Percentiles rank a stretch among this genome's conserved stretches.
Evolutionary conservation across 495 filamentous ascomycete genomes (phyloP).

Genomic region (Penicillium simplicissimum): DNA sequence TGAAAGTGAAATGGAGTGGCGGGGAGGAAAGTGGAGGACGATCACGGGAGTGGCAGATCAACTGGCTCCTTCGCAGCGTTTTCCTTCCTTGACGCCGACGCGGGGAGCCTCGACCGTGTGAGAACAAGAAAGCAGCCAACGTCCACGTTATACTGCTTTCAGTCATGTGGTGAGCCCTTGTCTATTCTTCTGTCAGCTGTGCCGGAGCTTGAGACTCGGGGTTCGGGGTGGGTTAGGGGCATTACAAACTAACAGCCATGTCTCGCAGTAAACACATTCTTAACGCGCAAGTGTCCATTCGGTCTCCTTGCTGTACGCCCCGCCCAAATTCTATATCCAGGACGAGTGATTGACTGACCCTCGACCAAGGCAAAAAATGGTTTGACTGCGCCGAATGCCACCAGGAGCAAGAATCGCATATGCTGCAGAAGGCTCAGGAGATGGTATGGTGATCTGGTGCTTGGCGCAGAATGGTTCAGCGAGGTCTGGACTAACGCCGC

Average conservation of each 20-base stretch:
- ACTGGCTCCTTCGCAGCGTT: slow-evolving; percentile 27
- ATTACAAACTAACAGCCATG: slow-evolving; percentile 13
- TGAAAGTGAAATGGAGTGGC: slow-evolving; percentile 24
- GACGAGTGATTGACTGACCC: slow-evolving; percentile 7
- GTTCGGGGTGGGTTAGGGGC: not conserved
- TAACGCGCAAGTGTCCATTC: slow-evolving; percentile 96
- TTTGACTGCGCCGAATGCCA: slow-evolving; percentile 98
- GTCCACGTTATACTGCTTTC: not conserved
- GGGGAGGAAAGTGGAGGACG: slow-evolving; percentile 35
- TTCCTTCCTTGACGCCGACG: slow-evolving; percentile 13
- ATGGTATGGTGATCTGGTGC: slow-evolving; percentile 57
- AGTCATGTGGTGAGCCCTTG: slow-evolving; percentile 34
- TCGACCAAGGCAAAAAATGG: slow-evolving; percentile 78
- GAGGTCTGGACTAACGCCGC: slow-evolving; percentile 3
- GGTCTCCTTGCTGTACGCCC: slow-evolving; percentile 85
- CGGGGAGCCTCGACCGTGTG: slow-evolving; percentile 7
- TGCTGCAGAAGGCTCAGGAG: slow-evolving; percentile 72
- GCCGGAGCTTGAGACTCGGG: not conserved
- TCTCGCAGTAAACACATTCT: slow-evolving; percentile 84
- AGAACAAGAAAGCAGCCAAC: not conserved
- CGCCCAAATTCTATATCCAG: not conserved
- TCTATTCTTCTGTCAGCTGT: slow-evolving; percentile 9
- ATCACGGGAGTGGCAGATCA: slow-evolving; percentile 35
- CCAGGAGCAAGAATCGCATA: slow-evolving; percentile 73
- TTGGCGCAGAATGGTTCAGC: not conserved